Evolutionary conservation across 2,329 filamentous ascomycete genomes (phyloP).

Genomic region (Claviceps lovelessii): DNA sequence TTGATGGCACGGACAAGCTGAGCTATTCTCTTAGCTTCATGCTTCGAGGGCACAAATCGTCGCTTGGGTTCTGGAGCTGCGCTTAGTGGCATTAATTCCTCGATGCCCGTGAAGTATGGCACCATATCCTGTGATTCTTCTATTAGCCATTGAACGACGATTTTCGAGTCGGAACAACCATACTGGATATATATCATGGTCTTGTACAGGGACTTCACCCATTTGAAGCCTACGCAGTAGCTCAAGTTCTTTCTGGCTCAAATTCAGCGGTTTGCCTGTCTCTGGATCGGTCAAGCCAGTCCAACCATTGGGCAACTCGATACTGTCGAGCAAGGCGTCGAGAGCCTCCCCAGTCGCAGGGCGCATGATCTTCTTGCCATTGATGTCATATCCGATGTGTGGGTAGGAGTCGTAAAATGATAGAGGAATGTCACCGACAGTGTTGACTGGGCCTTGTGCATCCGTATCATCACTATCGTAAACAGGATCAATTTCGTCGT

Average conservation of each 20-base stretch:
- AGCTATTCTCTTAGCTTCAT: slow-evolving; percentile 91
- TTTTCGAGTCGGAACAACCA: slow-evolving; percentile 12
- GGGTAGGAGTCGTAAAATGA: slow-evolving; percentile 96
- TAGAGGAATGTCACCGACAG: slow-evolving; percentile 86
- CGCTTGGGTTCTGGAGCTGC: slow-evolving; percentile 92
- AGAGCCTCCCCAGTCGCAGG: slow-evolving; percentile 87
- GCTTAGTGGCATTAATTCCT: slow-evolving; percentile 89
- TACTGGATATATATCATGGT: slow-evolving; percentile 83
- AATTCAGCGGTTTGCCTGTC: slow-evolving; percentile 81
- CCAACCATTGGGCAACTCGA: slow-evolving; percentile 94
- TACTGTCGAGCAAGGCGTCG: slow-evolving; percentile 87
- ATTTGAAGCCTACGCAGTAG: slow-evolving; percentile 77
- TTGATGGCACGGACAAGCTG: slow-evolving; percentile 93
- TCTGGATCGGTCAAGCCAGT: slow-evolving; percentile 87
- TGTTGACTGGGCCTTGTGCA: slow-evolving; percentile 64
- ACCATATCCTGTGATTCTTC: slow-evolving; percentile 51
- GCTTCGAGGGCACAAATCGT: slow-evolving; percentile 88
- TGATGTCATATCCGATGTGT: slow-evolving; percentile 97
- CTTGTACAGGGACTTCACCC: slow-evolving; percentile 75
- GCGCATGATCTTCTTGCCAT: slow-evolving; percentile 94
- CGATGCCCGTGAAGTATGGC: slow-evolving; percentile 82
- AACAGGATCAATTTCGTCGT: slow-evolving; percentile 82
- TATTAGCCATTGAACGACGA: neutral
- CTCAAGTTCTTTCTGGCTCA: slow-evolving; percentile 78
- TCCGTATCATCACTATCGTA: slow-evolving; percentile 96